Evolutionary conservation across 176 grass and related monocot species (phyloP).

Genomic region (Oryza australiensis): DNA sequence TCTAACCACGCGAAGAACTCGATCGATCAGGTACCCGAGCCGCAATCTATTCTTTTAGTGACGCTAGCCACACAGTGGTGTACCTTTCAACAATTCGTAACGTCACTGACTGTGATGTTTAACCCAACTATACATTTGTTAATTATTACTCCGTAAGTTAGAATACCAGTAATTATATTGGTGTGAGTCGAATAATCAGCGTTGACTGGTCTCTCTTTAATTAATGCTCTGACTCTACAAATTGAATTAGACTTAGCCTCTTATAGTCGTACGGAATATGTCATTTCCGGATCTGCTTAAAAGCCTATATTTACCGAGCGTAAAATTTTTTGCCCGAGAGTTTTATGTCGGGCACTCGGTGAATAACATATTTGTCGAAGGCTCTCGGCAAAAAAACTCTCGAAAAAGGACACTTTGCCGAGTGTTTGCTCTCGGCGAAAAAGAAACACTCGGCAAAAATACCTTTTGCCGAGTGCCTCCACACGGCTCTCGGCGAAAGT

Average conservation of each 20-base stretch:
- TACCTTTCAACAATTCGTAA: constrained; percentile 6
- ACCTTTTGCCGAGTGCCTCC: no score
- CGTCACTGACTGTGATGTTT: constrained; percentile 27
- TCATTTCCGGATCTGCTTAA: background rate
- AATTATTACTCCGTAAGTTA: no score
- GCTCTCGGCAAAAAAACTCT: no score
- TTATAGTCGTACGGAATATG: background rate
- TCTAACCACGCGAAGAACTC: constrained; percentile 6
- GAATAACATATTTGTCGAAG: no score
- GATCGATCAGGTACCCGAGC: background rate
- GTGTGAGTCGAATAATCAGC: constrained; percentile 1
- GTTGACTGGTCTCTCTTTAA: background rate
- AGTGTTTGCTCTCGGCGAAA: no score
- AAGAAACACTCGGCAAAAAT: no score
- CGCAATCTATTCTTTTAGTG: background rate
- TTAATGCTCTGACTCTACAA: background rate
- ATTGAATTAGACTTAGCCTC: background rate
- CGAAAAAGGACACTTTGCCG: no score
- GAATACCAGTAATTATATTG: no score
- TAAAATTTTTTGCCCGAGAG: no score
- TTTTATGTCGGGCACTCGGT: no score
- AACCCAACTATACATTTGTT: background rate
- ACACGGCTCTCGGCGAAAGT: no score
- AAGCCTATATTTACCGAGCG: no score
- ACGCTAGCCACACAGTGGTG: background rate